Conservation (phyloP, 306 rosid species). For the Fagus sylvatica region DNA sequence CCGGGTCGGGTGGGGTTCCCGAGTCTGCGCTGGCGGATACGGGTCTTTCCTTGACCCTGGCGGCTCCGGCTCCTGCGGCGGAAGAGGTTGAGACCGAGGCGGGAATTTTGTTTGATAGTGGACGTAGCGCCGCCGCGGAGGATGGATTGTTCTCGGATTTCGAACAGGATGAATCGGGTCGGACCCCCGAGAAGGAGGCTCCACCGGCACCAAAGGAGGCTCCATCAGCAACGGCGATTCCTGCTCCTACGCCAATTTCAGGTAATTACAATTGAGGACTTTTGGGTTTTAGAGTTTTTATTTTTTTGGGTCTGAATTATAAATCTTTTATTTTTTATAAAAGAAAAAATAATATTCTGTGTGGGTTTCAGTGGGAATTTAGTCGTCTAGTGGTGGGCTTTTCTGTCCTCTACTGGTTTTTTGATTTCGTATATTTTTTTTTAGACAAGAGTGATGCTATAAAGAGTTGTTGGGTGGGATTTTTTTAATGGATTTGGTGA, state of each 20-base stretch:
- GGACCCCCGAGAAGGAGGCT: slow-evolving; percentile 48
- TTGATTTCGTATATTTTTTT: no score
- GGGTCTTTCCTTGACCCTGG: slow-evolving; percentile 2
- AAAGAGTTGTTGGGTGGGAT: no score
- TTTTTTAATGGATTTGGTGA: no score
- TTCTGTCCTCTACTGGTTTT: no score
- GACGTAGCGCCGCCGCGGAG: slow-evolving; percentile 52
- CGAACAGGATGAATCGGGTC: slow-evolving; percentile 68
- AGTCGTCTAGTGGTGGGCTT: no score
- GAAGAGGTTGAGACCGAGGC: slow-evolving; percentile 42
- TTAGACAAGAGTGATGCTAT: no score
- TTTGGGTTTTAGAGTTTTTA: no score
- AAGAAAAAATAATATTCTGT: no score
- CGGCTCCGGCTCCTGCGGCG: background rate
- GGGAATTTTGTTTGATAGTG: slow-evolving; percentile 57
- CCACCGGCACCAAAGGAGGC: slow-evolving; percentile 27
- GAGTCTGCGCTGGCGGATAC: slow-evolving; percentile 24
- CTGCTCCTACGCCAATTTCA: slow-evolving; percentile 71
- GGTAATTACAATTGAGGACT: slow-evolving; percentile 31
- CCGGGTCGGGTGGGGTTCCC: slow-evolving; percentile 45
- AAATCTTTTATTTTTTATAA: background rate
- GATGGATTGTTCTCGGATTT: slow-evolving; percentile 79
- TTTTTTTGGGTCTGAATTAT: background rate
- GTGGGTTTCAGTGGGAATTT: no score
- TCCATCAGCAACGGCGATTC: slow-evolving; percentile 18